Percentiles rank a stretch among this genome's conserved stretches.
phyloP scores from a whole-genome alignment of 2,329 filamentous ascomycete species.

The Trichoderma pleuroti region DNA sequence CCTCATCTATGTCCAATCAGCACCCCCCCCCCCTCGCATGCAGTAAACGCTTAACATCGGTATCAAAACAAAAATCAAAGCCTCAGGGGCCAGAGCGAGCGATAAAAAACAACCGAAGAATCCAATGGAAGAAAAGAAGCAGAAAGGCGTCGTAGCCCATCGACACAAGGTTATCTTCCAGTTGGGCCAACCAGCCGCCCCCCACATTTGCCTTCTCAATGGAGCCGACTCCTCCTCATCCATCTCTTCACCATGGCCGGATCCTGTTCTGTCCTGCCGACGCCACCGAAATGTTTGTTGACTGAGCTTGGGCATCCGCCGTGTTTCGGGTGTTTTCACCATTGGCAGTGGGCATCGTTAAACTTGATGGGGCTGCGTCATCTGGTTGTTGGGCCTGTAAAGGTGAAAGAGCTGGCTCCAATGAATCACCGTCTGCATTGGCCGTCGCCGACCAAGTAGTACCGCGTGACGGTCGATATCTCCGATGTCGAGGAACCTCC shows the following conservation, averaged over 20 bases:
- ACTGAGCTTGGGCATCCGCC: not conserved
- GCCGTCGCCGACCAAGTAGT: not conserved
- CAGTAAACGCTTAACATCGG: not conserved
- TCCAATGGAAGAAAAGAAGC: not conserved
- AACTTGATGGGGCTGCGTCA: not conserved
- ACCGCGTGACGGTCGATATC: not conserved
- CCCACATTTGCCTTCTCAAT: not conserved
- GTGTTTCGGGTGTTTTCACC: not conserved
- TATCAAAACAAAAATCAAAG: not conserved
- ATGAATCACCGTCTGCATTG: not conserved
- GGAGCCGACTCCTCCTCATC: not conserved
- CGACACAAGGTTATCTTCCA: not conserved
- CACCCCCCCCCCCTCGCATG: not conserved
- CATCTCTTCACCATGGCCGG: slow-evolving; percentile 10
- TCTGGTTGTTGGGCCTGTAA: not conserved
- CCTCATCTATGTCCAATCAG: not conserved
- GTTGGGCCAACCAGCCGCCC: not conserved
- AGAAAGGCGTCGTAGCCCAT: not conserved
- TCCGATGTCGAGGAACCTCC: not conserved
- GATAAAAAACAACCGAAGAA: not conserved
- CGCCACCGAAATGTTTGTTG: not conserved
- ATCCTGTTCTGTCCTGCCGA: not conserved
- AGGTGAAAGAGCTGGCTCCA: not conserved
- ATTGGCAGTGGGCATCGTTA: not conserved
- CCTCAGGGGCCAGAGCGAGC: not conserved